Percentiles rank a stretch among this genome's conserved stretches.
phyloP scores from a whole-genome alignment of 2,329 filamentous ascomycete species.

The Dendryphion nanum region DNA sequence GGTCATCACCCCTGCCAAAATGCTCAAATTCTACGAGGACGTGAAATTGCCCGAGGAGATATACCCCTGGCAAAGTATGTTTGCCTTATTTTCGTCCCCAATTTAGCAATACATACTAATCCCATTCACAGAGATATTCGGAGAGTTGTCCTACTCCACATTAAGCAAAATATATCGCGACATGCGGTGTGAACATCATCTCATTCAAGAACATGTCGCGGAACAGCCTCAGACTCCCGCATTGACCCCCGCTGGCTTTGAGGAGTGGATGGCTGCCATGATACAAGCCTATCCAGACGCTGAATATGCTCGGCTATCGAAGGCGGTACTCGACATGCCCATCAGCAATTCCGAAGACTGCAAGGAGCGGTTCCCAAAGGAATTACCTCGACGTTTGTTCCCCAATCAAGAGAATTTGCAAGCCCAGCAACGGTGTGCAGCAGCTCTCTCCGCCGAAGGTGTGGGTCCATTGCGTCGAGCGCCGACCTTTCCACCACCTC shows the following conservation, averaged over 20 bases:
- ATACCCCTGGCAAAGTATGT: slow-evolving; percentile 66
- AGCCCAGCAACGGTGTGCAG: slow-evolving; percentile 60
- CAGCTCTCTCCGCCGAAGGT: slow-evolving; percentile 55
- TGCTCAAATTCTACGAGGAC: slow-evolving; percentile 70
- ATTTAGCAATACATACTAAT: too few relatives aligned
- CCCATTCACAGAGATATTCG: slow-evolving; percentile 40
- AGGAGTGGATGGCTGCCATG: slow-evolving; percentile 67
- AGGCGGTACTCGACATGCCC: slow-evolving; percentile 67
- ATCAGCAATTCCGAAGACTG: slow-evolving; percentile 64
- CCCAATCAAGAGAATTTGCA: slow-evolving; percentile 59
- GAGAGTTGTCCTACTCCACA: slow-evolving; percentile 39
- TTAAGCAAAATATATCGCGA: slow-evolving; percentile 48
- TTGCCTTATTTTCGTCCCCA: too few relatives aligned
- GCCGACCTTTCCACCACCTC: slow-evolving; percentile 35
- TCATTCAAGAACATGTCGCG: slow-evolving; percentile 45
- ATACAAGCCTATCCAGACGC: slow-evolving; percentile 74
- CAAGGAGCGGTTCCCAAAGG: slow-evolving; percentile 74
- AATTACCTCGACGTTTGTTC: slow-evolving; percentile 71
- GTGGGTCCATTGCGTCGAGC: slow-evolving; percentile 34
- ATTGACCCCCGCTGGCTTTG: slow-evolving; percentile 48
- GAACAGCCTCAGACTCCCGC: slow-evolving; percentile 45
- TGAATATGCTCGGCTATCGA: slow-evolving; percentile 69
- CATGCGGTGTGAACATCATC: slow-evolving; percentile 49
- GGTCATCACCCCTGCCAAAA: slow-evolving; percentile 73
- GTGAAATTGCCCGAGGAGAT: slow-evolving; percentile 64